Conservation (phyloP, 2,329 filamentous ascomycete species). For the Fusarium veterinarium region DNA sequence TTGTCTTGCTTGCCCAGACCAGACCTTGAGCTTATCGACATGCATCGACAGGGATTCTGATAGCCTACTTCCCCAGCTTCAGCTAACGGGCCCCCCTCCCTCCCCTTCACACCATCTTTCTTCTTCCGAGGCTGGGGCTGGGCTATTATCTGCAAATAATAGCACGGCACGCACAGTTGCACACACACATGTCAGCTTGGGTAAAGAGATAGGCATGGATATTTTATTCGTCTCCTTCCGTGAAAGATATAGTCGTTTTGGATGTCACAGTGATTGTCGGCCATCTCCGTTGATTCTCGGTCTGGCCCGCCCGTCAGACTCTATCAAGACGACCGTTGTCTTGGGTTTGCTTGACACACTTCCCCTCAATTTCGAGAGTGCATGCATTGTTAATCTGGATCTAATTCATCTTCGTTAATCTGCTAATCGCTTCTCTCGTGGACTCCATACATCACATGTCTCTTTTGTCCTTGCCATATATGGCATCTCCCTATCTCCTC, state of each 20-base stretch:
- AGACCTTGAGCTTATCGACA: background rate
- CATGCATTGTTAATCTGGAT: background rate
- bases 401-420: conserved; percentile 5
- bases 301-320: conserved; percentile 13
- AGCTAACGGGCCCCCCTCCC: conserved; percentile 3
- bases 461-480: background rate
- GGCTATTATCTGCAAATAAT: background rate
- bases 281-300: conserved; percentile 31
- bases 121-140: background rate
- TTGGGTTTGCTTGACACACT: background rate
- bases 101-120: conserved; percentile 17
- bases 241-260: conserved; percentile 10
- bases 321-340: conserved; percentile 5
- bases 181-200: conserved; percentile 3
- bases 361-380: background rate
- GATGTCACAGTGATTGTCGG: background rate
- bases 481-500: background rate
- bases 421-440: background rate
- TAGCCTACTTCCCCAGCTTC: conserved; percentile 19
- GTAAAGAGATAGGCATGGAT: background rate
- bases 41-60: conserved; percentile 4
- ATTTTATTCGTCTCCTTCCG: conserved; percentile 21
- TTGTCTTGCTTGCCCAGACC: background rate
- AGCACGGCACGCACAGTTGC: background rate
- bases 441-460: background rate